Conservation (phyloP, 768 basidiomycete genomes). For the Serendipita sp. region DNA sequence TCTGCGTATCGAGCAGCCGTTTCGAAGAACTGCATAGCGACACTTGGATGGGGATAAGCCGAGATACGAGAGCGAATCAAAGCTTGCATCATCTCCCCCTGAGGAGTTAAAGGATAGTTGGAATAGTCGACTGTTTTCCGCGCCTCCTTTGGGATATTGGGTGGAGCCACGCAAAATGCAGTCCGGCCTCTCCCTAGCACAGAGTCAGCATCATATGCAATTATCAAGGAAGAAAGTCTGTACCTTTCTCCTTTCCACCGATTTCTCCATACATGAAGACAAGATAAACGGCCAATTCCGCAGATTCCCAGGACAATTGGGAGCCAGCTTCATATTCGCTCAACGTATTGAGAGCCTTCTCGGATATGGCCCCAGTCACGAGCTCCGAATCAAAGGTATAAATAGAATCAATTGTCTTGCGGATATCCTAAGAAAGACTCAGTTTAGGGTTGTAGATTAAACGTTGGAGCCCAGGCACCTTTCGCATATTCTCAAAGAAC, state of each 20-base stretch:
- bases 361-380: slow-evolving; percentile 60
- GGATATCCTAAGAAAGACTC: slow-evolving; percentile 44
- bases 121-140: slow-evolving; percentile 55
- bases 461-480: slow-evolving; percentile 30
- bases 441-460: neutral
- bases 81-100: slow-evolving; percentile 77
- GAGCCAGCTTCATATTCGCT: slow-evolving; percentile 48
- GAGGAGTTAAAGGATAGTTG: slow-evolving; percentile 68
- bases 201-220: slow-evolving; percentile 22
- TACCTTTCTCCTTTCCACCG: slow-evolving; percentile 45
- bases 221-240: slow-evolving; percentile 15
- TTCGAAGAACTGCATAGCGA: slow-evolving; percentile 85
- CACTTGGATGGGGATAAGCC: slow-evolving; percentile 66
- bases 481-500: slow-evolving; percentile 72
- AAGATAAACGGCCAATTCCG: slow-evolving; percentile 84
- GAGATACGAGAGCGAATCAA: slow-evolving; percentile 69
- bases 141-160: slow-evolving; percentile 49
- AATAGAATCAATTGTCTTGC: slow-evolving; percentile 74
- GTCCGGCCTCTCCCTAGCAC: slow-evolving; percentile 59
- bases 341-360: slow-evolving; percentile 58
- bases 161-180: slow-evolving; percentile 70
- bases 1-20: slow-evolving; percentile 82
- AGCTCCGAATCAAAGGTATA: slow-evolving; percentile 72
- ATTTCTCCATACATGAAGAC: slow-evolving; percentile 91
- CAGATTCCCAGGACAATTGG: slow-evolving; percentile 73